phyloP scores from a whole-genome alignment of 257 asterid species.

The Capsicum rhomboideum region DNA sequence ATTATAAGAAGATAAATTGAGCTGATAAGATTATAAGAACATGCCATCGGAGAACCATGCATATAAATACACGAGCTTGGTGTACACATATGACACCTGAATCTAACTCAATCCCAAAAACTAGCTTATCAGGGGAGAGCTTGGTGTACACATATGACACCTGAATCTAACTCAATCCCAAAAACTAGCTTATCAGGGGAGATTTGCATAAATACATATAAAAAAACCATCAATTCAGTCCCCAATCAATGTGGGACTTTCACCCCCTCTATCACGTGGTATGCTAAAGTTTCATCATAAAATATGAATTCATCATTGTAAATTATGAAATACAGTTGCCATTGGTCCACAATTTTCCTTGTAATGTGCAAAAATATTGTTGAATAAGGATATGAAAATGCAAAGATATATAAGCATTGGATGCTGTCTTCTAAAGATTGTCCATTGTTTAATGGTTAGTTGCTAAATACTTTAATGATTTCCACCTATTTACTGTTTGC shows the following conservation, averaged over 20 bases:
- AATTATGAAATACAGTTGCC: neutral
- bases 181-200: too few species aligned
- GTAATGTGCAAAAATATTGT: neutral
- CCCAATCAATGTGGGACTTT: too few species aligned
- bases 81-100: too few species aligned
- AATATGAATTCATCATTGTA: neutral
- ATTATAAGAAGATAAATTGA: neutral
- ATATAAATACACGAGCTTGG: too few species aligned
- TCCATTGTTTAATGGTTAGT: neutral
- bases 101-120: too few species aligned
- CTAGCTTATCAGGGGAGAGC: too few species aligned
- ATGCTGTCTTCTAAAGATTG: neutral
- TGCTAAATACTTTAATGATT: neutral
- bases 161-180: too few species aligned
- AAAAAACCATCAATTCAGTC: too few species aligned
- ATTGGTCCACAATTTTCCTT: neutral
- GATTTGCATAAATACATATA: too few species aligned
- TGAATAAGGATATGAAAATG: neutral
- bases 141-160: too few species aligned
- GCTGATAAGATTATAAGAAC: neutral
- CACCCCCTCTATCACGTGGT: too few species aligned
- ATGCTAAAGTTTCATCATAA: neutral
- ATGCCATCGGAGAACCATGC: neutral
- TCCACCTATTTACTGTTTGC: neutral
- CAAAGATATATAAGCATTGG: neutral